phyloP scores from a whole-genome alignment of 2,329 filamentous ascomycete species.

The Fusarium sp. region DNA sequence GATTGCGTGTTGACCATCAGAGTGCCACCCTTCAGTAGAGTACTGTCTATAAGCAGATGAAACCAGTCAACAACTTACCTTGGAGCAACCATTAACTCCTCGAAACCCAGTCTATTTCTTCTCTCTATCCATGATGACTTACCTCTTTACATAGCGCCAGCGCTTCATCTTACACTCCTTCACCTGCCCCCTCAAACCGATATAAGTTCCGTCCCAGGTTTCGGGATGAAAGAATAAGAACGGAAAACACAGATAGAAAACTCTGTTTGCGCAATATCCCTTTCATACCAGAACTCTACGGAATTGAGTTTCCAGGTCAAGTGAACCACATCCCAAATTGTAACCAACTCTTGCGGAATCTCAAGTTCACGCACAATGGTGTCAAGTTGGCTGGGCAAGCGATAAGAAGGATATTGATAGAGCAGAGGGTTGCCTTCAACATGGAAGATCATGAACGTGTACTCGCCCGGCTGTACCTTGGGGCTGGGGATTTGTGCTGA shows the following conservation, averaged over 20 bases:
- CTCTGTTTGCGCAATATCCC: not conserved
- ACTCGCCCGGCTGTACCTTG: not conserved
- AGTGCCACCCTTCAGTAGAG: not conserved
- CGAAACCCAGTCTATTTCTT: not conserved
- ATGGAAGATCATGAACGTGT: not conserved
- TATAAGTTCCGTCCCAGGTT: not conserved
- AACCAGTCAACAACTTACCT: not conserved
- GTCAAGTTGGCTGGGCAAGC: not conserved
- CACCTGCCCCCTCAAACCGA: not conserved
- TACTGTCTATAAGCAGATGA: not conserved
- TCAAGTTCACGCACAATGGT: not conserved
- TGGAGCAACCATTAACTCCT: not conserved
- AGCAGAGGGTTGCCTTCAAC: not conserved
- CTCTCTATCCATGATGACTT: not conserved
- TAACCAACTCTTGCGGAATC: not conserved
- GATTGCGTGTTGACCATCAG: not conserved
- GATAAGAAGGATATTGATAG: not conserved
- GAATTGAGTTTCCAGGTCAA: not conserved
- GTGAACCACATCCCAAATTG: not conserved
- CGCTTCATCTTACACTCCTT: not conserved
- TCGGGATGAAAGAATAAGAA: not conserved
- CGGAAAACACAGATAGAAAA: not conserved
- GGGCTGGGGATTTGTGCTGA: not conserved
- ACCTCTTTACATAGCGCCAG: not conserved
- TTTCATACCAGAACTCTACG: not conserved